These are phyloP conservation scores for Effrenium voratum DNA, from an alignment of 73 alveolate genomes.

Conservation along the genomic window DNA sequence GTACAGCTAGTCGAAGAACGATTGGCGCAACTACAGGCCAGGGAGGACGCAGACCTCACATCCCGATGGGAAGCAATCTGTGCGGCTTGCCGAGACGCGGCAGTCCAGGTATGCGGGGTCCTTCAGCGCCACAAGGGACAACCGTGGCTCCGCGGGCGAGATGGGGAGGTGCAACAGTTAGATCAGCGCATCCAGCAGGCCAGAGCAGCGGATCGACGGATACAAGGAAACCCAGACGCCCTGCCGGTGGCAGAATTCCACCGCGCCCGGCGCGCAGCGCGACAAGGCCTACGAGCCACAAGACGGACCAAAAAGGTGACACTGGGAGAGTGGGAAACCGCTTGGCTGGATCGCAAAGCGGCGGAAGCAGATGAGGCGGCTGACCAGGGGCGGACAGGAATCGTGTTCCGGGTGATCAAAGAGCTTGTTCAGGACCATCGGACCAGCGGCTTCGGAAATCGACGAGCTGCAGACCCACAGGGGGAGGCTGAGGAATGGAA, in stretches of 20 bases:
- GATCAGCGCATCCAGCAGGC: not conserved
- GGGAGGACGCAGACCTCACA: too few species aligned
- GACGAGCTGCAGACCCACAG: not conserved
- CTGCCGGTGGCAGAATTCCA: not conserved
- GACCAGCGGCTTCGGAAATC: not conserved
- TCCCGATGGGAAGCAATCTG: too few species aligned
- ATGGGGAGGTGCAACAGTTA: not conserved
- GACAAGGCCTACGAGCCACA: not conserved
- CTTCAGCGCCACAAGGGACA: not conserved
- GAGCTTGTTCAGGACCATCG: not conserved
- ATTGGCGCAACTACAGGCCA: too few species aligned
- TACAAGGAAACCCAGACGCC: not conserved
- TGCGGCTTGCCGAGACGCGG: too few species aligned
- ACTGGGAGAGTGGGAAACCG: not conserved
- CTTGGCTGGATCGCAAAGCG: not conserved
- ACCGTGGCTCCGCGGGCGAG: not conserved
- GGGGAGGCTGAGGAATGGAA: not conserved
- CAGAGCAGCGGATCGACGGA: not conserved
- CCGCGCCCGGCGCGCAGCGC: not conserved
- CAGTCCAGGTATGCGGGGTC: slow-evolving; percentile 3
- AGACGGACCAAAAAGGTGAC: not conserved
- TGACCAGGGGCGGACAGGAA: not conserved
- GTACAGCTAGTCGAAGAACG: not conserved
- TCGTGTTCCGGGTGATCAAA: not conserved
- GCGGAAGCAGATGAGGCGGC: not conserved